Evolutionary conservation across 2,329 filamentous ascomycete genomes (phyloP), one percentile per base, ranked within the genome.

Genomic region (Lasiodiplodia hormozganensis): DNA sequence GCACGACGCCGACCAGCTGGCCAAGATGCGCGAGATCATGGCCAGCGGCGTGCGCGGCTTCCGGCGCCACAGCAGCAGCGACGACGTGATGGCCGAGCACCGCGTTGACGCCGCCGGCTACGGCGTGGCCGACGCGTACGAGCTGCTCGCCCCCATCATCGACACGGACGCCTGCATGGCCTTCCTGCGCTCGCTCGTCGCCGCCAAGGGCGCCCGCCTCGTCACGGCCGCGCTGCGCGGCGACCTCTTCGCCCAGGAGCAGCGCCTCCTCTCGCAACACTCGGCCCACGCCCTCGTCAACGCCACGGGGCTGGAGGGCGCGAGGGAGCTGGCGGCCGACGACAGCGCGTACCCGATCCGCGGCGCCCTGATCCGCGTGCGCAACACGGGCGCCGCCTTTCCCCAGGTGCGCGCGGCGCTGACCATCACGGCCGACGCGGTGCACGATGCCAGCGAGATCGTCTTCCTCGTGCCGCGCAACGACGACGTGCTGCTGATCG

Each of bases 391-490:
- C 34, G 74, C 70, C 7, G 70, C 73, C 56, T 84, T 84, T 68
- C 79, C 81, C 5, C 81, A 82, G 70, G 72, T 84, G 23, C 74
- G 80, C 8, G 74, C 77, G 12, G 79, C 81, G 16, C 71, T 84
- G 67, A 79, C 78, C 0, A 80, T 84, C 68, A 78, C 80, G 21
- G 79, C 82, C 54, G 80, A 81, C 60, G 77, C 79, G 3, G 76
- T 73, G 14, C 72, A 76, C 65, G 57, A 69, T 18, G 68, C 74
- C 2, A 79, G 79, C 69, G 81, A 82, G 70, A 82, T 82, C 67
- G 77, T 82, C 18, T 82, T 83, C 70, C 75, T 84, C 8, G 80
- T 83, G 10, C 82, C 81, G 7, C 76, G 82, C 21, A 83, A 82
- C 70, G 81, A 83, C 71, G 78, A 81, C 69, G 82, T 82, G 62